Base-by-base conservation (phyloP, 2,329 filamentous ascomycete genomes). In the Aspergillus oerlinghausenensis region DNA sequence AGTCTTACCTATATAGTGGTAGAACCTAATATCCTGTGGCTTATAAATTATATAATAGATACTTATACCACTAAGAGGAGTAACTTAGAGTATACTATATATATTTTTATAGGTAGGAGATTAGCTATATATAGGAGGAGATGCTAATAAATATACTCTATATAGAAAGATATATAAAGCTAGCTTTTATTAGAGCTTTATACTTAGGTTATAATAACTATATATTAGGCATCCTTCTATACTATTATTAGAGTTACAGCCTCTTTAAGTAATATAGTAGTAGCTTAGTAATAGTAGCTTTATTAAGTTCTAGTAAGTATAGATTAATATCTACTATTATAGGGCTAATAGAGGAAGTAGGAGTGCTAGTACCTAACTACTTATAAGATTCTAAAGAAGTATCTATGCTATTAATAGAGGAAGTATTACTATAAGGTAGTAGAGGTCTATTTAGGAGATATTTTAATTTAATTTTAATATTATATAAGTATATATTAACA, bases 381-480 rank as follows among this genome's bases (percentile, higher is more conserved):
- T 40, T 19, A 53, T 47, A 28, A 29, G 57, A 63, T 59, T 55
- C 49, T 51, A 48, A 17, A 52, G 51, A 60, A 23, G 28, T 40
- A 28, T 55, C 57, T 57, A 49, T 52, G 23, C 52, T 54, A 32
- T 55, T 19, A 6, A 51, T 19, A 7, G 54, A 63, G 40, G 35
- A 60, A 54, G 26, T 54, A 47, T 62, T 23, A 40, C 52, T 55
- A 55, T 50, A 58, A 57, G 35, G 50, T 50, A 51, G 2, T 28
- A 21, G 43, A 29, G 45, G 14, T 47, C 17, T 49, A 25, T 54
- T 51, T 14, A 40, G 28, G 29, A 63, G 58, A 60, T 64, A 42
- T 21, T 47, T 43, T 26, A 58, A 40, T 51, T 62, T 61, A 50
- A 64, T 61, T n/a, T 60, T 57, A 40, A 60, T 40, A 50, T 65